phyloP scores from a whole-genome alignment of 2,329 filamentous ascomycete genomes.

The Conoideocrella luteorostrata region DNA sequence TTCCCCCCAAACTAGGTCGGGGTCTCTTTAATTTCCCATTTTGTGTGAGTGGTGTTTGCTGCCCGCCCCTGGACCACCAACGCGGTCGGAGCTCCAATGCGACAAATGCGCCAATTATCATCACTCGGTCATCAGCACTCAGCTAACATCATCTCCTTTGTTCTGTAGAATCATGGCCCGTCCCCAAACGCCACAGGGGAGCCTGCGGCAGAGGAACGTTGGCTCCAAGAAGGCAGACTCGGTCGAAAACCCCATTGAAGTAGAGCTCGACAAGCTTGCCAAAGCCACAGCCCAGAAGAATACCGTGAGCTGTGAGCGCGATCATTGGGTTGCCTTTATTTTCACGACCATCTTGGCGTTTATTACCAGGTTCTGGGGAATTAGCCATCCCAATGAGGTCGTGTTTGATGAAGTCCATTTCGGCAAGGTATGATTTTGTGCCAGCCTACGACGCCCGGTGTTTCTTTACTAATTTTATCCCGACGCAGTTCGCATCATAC shows the following conservation, averaged over 20 bases:
- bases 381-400: conserved; percentile 90
- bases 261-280: conserved; percentile 45
- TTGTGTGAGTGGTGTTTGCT: conserved; percentile 5
- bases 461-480: conserved; percentile 1
- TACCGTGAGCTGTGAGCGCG: conserved; percentile 57
- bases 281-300: conserved; percentile 29
- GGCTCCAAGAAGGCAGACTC: conserved; percentile 42
- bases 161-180: conserved; percentile 35
- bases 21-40: conserved; percentile 7
- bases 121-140: background rate
- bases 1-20: too few relatives aligned
- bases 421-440: conserved; percentile 70
- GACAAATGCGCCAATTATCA: background rate
- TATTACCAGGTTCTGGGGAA: conserved; percentile 89
- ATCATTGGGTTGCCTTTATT: conserved; percentile 72
- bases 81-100: background rate
- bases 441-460: background rate
- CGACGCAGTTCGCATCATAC: conserved; percentile 58
- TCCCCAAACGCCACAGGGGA: conserved; percentile 47
- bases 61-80: background rate
- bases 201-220: conserved; percentile 53
- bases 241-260: conserved; percentile 32
- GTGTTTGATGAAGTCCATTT: conserved; percentile 99
- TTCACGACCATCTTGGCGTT: conserved; percentile 82
- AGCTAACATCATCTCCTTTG: conserved; percentile 9